These are phyloP conservation scores for Colletotrichum karsti DNA, from an alignment of 2,329 filamentous ascomycete genomes.

Conservation along the genomic window DNA sequence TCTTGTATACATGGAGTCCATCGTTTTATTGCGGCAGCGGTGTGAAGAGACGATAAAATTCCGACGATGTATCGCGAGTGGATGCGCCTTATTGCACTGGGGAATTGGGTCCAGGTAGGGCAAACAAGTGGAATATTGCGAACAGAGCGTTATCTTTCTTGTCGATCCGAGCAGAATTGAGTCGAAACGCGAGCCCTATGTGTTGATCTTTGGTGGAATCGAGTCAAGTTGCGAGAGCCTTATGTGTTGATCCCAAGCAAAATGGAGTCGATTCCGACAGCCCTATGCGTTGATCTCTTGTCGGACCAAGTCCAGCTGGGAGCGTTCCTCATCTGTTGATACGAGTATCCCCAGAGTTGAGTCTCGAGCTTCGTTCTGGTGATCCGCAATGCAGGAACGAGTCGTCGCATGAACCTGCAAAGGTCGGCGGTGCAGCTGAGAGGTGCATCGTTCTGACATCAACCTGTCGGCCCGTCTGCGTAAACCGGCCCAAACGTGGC, in stretches of 20 bases:
- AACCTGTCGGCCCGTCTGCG: constrained; percentile 18
- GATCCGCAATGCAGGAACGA: not conserved
- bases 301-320: not conserved
- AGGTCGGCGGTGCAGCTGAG: constrained; percentile 8
- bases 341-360: not conserved
- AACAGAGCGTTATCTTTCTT: not conserved
- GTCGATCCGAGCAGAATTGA: not conserved
- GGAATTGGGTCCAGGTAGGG: not conserved
- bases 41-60: constrained; percentile 19
- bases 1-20: constrained; percentile 6
- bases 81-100: constrained; percentile 7
- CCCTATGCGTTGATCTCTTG: not conserved
- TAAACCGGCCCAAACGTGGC: constrained; percentile 10
- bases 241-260: not conserved
- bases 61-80: constrained; percentile 13
- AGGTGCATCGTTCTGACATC: constrained; percentile 8
- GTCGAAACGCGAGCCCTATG: not conserved
- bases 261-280: not conserved
- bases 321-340: not conserved
- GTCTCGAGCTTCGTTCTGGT: not conserved
- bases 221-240: not conserved
- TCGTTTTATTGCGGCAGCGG: constrained; percentile 20
- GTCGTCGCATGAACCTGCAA: not conserved
- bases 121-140: not conserved
- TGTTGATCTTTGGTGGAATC: not conserved